These are phyloP conservation scores for Brettanomyces custersianus DNA, from an alignment of 805 yeast genomes.

Conservation along the genomic window DNA sequence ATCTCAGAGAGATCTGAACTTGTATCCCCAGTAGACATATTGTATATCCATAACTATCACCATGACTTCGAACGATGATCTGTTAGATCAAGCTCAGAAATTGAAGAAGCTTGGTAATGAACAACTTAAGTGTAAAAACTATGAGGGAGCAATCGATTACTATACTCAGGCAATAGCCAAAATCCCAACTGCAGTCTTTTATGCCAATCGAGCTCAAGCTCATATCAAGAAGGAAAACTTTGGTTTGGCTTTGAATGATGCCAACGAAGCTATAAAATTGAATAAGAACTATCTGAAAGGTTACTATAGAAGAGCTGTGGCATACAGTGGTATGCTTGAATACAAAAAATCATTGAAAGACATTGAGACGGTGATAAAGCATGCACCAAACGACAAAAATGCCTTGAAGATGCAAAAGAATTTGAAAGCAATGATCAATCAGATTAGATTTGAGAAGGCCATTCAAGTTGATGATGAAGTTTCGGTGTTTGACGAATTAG, in stretches of 20 bases:
- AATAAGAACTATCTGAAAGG: constrained; percentile 69
- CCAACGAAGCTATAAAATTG: constrained; percentile 57
- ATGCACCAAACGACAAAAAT: constrained; percentile 58
- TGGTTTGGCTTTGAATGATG: constrained; percentile 78
- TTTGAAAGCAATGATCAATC: constrained; percentile 57
- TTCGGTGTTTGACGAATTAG: constrained; percentile 37
- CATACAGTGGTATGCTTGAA: constrained; percentile 66
- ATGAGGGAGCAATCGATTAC: constrained; percentile 51
- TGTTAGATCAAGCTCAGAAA: constrained; percentile 26
- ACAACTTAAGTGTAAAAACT: constrained; percentile 54
- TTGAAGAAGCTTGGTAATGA: constrained; percentile 68
- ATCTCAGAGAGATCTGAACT: background rate
- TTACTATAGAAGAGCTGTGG: constrained; percentile 80
- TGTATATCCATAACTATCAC: background rate
- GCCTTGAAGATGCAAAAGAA: constrained; percentile 57
- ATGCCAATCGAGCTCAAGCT: constrained; percentile 85
- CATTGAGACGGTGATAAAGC: constrained; percentile 51
- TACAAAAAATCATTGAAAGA: constrained; percentile 68
- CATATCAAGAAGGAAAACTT: constrained; percentile 79
- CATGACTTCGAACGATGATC: background rate
- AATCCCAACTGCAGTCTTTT: constrained; percentile 53
- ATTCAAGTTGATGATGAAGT: constrained; percentile 61
- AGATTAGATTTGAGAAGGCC: constrained; percentile 77
- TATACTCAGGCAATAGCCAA: constrained; percentile 71
- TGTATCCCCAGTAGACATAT: background rate